Base-by-base conservation (phyloP, 139 green algal species). In the Volvox reticuliferus region DNA sequence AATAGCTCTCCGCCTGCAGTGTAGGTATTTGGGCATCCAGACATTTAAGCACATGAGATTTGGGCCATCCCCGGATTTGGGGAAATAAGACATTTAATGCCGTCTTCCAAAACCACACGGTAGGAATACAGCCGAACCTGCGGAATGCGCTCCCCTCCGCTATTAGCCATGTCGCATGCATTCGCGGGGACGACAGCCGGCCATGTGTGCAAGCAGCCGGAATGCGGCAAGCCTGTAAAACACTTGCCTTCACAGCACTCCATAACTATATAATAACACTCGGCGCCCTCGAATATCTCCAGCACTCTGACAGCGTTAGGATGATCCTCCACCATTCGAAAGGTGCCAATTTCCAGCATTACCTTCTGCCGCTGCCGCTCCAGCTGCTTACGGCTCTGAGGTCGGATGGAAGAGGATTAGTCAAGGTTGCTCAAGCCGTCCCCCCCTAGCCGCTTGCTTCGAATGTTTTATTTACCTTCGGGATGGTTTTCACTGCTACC, bases 241-340 rank as follows among this genome's bases (percentile, higher is more conserved):
- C 12, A 9, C 78, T 84, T 67, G 78, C 83, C 92, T 55, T 93
- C 90, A 61, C 87, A 93, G 87, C 77, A 93, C 65, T 95, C 91
- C 94, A 96, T 95, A 63, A 96, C 88, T 17, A 96, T 50, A 89
- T 96, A 94, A 75, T 93, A 96, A 67, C 50, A 86, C 21, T 93
- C 90, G 0, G 80, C 62, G 37, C 94, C 94, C 28, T 96, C 90
- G 28, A 91, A 96, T 16, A 93, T 92, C 55, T 96, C 94, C 30
- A 95, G 61, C 20, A 96, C 88, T 50, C 82, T 91, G 61, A 95
- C 94, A 28, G 93, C 94, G 76, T 96, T 94, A 1, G 94, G 94
- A 77, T 96, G 94, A 61, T 94, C 92, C 88, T 94, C 92, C 50
- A 95, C 85, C 20, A 88, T 65, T 65, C 93, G 91, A 88, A 94